Evolutionary conservation across 768 basidiomycete species (phyloP), one percentile per base, ranked within the genome.

Genomic region (Pholiota microspora): DNA sequence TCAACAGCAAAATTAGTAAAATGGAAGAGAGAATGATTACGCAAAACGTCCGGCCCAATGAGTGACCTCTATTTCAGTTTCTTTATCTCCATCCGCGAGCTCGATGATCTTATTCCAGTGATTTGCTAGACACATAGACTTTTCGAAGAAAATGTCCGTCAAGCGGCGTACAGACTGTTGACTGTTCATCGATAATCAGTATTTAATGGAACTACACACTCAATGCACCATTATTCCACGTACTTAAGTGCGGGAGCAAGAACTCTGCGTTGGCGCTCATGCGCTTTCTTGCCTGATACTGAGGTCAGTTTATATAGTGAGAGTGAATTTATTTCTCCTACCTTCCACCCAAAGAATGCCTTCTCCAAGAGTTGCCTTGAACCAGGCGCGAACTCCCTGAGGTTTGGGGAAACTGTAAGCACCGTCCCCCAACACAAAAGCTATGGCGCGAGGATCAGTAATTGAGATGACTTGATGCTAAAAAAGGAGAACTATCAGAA

Each of bases 281-380:
- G 83, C 2, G 77, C 77, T 35, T 75, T 72, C 62, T 77, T 83
- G 0, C 83, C 83, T 85, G 35, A 44, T 7, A 29, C 18, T 29
- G 6, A 51, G 45, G 25, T 28, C 47, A 27, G 45, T 49, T 29
- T 46, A 36, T 40, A 38, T 12, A 38, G 25, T 48, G 18, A 5
- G 4, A 45, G 7, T 21, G 29, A 21, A 12, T 5, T 35, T 48
- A 23, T 24, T 55, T 44, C 38, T n/a, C n/a, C n/a, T 49, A 79
- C 84, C 85, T 78, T 86, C 85, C 9, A 84, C 75, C 79, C 82
- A 85, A 21, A 86, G 78, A 53, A 86, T 80, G 18, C 85, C 84
- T 66, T 84, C 76, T 10, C 85, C 85, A 5, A 84, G 71, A 1
- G 83, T 76, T 28, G 78, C 78, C 54, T 74, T 74, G 62, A 86